Evolutionary conservation across 768 basidiomycete species (phyloP).

Genomic region (Russula abietina): DNA sequence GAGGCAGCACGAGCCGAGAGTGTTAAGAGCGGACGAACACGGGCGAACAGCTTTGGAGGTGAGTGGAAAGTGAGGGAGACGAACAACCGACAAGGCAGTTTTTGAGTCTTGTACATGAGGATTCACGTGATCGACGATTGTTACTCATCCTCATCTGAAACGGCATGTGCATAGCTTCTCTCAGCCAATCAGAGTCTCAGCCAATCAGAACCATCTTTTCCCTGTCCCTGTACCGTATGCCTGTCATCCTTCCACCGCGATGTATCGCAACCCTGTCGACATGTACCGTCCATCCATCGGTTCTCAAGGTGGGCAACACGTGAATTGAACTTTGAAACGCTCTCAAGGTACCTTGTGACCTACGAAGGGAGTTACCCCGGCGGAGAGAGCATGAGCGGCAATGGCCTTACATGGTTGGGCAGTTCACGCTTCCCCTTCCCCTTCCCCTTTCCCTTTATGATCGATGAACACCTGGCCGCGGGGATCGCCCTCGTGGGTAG

Average conservation of each 20-base stretch:
- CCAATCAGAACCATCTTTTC: too few species aligned
- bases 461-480: background rate
- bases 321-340: too few species aligned
- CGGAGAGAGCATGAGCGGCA: background rate
- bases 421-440: too few species aligned
- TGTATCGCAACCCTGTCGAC: background rate
- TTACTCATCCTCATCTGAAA: background rate
- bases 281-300: background rate
- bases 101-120: background rate
- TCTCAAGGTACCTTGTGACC: background rate
- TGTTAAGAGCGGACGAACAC: background rate
- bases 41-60: conserved; percentile 8
- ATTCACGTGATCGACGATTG: background rate
- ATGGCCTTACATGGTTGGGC: background rate
- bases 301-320: background rate
- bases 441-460: background rate
- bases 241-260: background rate
- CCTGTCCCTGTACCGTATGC: too few species aligned
- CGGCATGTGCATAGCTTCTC: too few species aligned
- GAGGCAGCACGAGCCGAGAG: conserved; percentile 10
- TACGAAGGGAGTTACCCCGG: background rate
- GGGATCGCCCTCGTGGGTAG: background rate
- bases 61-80: background rate
- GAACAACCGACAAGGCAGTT: background rate
- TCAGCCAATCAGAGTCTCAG: too few species aligned